phyloP scores from a whole-genome alignment of 805 yeast species.

The Starmera quercuum region DNA sequence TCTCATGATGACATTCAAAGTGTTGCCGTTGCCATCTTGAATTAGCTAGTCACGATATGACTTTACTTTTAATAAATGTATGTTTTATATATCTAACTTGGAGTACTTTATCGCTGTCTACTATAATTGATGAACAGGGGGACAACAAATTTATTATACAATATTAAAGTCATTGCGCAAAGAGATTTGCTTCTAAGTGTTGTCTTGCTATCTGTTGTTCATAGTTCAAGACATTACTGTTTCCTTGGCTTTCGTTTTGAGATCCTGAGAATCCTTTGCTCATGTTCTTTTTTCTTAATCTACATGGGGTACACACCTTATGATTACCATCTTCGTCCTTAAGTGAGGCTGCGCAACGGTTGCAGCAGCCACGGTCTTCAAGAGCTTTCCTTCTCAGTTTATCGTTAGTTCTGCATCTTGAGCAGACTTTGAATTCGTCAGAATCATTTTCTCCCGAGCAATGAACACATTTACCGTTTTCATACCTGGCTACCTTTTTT shows the following conservation, averaged over 20 bases:
- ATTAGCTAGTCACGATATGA: too few relatives aligned
- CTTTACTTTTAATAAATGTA: too few relatives aligned
- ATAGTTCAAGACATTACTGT: too few relatives aligned
- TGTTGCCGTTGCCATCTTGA: slow-evolving; percentile 84
- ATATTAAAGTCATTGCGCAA: too few relatives aligned
- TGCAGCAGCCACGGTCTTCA: slow-evolving; percentile 53
- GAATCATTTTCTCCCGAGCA: slow-evolving; percentile 51
- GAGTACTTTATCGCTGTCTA: too few relatives aligned
- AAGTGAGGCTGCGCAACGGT: slow-evolving; percentile 49
- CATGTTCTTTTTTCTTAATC: slow-evolving; percentile 42
- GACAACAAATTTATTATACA: too few relatives aligned
- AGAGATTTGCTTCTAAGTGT: too few relatives aligned
- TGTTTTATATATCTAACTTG: too few relatives aligned
- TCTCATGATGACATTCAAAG: slow-evolving; percentile 97
- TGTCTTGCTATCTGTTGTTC: too few relatives aligned
- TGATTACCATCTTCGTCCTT: slow-evolving; percentile 37
- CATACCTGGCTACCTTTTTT: slow-evolving; percentile 50
- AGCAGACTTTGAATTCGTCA: slow-evolving; percentile 53
- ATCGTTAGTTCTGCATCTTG: slow-evolving; percentile 56
- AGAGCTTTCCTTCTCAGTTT: slow-evolving; percentile 46
- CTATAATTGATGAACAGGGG: too few relatives aligned
- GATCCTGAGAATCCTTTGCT: too few relatives aligned
- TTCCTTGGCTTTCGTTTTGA: too few relatives aligned
- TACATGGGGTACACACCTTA: slow-evolving; percentile 49
- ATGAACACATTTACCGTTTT: slow-evolving; percentile 61